phyloP scores from a whole-genome alignment of 2,329 filamentous ascomycete species.

The Xylaria sp. region DNA sequence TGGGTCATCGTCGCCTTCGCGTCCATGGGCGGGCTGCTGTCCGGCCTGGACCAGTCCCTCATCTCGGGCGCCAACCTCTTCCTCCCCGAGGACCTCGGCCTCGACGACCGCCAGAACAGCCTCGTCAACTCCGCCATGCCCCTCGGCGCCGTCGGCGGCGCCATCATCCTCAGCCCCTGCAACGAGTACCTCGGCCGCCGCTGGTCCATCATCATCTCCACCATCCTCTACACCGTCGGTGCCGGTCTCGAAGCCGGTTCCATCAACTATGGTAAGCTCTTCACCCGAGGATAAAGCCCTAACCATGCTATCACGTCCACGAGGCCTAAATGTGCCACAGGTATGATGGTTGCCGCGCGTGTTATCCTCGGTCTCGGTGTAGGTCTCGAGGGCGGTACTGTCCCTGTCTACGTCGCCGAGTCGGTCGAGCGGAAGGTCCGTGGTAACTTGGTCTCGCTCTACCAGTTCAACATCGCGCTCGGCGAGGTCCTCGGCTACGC shows the following conservation, averaged over 20 bases:
- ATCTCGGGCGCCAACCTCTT: slow-evolving; percentile 73
- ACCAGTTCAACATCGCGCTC: slow-evolving; percentile 76
- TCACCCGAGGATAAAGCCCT: not conserved
- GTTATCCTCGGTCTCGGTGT: slow-evolving; percentile 72
- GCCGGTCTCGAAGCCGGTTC: slow-evolving; percentile 69
- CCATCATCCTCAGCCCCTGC: slow-evolving; percentile 64
- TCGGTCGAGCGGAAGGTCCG: slow-evolving; percentile 68
- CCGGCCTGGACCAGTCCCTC: slow-evolving; percentile 72
- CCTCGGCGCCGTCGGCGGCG: slow-evolving; percentile 71
- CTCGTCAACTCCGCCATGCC: slow-evolving; percentile 73
- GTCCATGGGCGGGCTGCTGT: slow-evolving; percentile 74
- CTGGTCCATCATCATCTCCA: slow-evolving; percentile 70
- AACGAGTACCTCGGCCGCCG: slow-evolving; percentile 71
- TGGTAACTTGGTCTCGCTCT: slow-evolving; percentile 73
- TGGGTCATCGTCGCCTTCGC: slow-evolving; percentile 70
- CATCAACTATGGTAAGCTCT: slow-evolving; percentile 59
- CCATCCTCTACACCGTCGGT: slow-evolving; percentile 70
- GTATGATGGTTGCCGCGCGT: slow-evolving; percentile 70
- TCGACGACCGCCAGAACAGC: slow-evolving; percentile 61
- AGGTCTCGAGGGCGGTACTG: slow-evolving; percentile 73
- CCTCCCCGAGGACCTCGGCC: slow-evolving; percentile 60
- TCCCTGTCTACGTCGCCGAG: slow-evolving; percentile 75
- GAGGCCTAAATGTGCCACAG: slow-evolving; percentile 19
- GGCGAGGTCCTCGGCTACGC: slow-evolving; percentile 75
- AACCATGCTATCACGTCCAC: not conserved